These are phyloP conservation scores for Neospora caninum DNA, from an alignment of 169 alveolate genomes.

Conservation along the genomic window DNA sequence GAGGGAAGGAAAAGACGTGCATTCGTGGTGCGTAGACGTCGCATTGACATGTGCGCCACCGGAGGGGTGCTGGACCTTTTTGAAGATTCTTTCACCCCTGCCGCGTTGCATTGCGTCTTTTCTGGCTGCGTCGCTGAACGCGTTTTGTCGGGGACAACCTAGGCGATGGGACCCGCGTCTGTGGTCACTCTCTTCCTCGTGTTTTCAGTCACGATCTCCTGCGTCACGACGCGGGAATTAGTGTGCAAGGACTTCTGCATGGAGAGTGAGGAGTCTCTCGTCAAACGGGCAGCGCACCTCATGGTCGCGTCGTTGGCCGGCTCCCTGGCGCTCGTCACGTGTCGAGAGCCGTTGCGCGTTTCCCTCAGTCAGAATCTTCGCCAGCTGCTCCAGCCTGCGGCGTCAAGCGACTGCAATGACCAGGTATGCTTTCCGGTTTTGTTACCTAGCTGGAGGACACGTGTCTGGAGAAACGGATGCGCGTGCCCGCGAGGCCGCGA, in stretches of 20 bases:
- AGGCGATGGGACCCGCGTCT: no score
- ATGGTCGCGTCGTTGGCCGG: slow-evolving; percentile 94
- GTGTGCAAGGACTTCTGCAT: slow-evolving; percentile 95
- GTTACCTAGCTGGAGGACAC: no score
- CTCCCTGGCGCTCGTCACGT: slow-evolving; percentile 95
- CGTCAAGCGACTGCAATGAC: slow-evolving; percentile 59
- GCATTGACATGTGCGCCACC: no score
- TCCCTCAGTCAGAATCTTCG: slow-evolving; percentile 73
- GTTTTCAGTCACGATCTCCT: slow-evolving; percentile 94
- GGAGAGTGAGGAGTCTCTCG: slow-evolving; percentile 92
- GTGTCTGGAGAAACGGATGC: no score
- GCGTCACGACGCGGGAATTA: slow-evolving; percentile 95
- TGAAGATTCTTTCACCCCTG: no score
- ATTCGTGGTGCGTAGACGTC: no score
- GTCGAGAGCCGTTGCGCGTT: slow-evolving; percentile 91
- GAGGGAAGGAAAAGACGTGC: no score
- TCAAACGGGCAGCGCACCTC: slow-evolving; percentile 91
- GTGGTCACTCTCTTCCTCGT: not conserved
- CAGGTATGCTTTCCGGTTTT: slow-evolving; percentile 80
- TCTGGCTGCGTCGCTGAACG: no score
- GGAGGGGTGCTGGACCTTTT: no score
- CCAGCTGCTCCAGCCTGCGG: slow-evolving; percentile 61
- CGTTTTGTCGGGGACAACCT: no score
- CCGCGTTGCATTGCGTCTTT: no score
- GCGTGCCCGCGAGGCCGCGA: no score